A percentile compares a stretch with the other conserved stretches of the same genome.
Evolutionary conservation across 2,329 filamentous ascomycete species (phyloP).

Genomic region (Alternaria sp.): DNA sequence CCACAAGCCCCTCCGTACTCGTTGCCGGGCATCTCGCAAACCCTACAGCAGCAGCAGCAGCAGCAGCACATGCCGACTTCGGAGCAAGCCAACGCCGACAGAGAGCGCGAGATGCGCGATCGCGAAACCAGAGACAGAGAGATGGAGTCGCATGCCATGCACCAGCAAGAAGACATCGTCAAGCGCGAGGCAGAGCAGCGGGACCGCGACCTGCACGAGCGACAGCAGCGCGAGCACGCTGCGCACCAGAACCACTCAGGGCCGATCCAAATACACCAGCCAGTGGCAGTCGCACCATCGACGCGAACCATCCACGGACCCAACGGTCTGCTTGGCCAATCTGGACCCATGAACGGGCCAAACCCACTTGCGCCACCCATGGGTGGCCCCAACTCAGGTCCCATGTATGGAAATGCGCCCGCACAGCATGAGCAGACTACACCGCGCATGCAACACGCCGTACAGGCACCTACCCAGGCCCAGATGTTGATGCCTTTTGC

Average conservation of each 20-base stretch:
- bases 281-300: constrained; percentile 77
- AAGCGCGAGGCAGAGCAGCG: constrained; percentile 55
- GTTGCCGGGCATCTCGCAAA: constrained; percentile 54
- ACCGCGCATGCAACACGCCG: constrained; percentile 66
- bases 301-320: constrained; percentile 86
- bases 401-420: constrained; percentile 74
- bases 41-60: constrained; percentile 41
- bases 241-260: constrained; percentile 87
- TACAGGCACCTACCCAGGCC: constrained; percentile 60
- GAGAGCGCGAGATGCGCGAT: constrained; percentile 57
- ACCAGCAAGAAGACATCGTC: constrained; percentile 63
- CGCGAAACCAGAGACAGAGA: constrained; percentile 56
- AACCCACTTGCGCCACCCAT: constrained; percentile 59
- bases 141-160: constrained; percentile 55
- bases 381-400: constrained; percentile 65
- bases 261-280: constrained; percentile 91
- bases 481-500: constrained; percentile 59
- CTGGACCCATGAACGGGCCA: constrained; percentile 57
- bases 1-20: constrained; percentile 51
- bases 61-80: constrained; percentile 46
- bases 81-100: constrained; percentile 47
- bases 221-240: constrained; percentile 69
- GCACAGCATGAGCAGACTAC: constrained; percentile 63
- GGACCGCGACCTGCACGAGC: constrained; percentile 61
- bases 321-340: constrained; percentile 76